A percentile compares a stretch with the other conserved stretches of the same genome.
Evolutionary conservation across 768 basidiomycete species (phyloP).

Genomic region (Lyophyllum semitale): DNA sequence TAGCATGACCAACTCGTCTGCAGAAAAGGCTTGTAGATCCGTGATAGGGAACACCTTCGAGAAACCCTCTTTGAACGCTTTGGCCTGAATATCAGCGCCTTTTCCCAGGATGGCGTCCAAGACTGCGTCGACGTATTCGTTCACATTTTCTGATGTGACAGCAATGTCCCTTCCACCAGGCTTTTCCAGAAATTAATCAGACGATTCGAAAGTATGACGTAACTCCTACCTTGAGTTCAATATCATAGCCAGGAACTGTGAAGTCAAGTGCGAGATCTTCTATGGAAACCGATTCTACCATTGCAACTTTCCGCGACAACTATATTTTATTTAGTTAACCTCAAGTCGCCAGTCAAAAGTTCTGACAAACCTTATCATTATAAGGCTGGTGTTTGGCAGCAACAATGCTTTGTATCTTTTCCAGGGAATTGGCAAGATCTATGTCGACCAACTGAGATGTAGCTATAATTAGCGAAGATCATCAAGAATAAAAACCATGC

Average conservation of each 20-base stretch:
- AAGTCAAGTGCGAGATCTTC: conserved; percentile 95
- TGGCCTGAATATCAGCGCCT: conserved; percentile 76
- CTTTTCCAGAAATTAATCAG: conserved; percentile 36
- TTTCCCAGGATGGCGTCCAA: conserved; percentile 86
- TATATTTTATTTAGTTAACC: conserved; percentile 21
- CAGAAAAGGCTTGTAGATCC: conserved; percentile 89
- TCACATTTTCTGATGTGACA: conserved; percentile 86
- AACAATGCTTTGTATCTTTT: conserved; percentile 74
- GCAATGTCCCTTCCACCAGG: conserved; percentile 75
- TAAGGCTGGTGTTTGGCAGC: conserved; percentile 38
- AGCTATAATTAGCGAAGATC: conserved; percentile 8
- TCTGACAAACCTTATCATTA: conserved; percentile 54
- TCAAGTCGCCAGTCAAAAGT: neutral
- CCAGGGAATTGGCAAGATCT: conserved; percentile 82
- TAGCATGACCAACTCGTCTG: conserved; percentile 93
- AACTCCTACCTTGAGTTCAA: conserved; percentile 79
- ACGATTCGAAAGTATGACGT: neutral
- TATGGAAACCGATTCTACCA: conserved; percentile 65
- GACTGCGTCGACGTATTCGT: conserved; percentile 87
- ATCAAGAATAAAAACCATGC: neutral
- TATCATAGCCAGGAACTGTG: conserved; percentile 93
- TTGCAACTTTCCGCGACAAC: conserved; percentile 56
- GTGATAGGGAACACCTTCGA: conserved; percentile 94
- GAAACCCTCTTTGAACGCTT: conserved; percentile 93
- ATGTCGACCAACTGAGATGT: conserved; percentile 72